Evolutionary conservation across 1,284 basidiomycete species (phyloP), one percentile per base, ranked within the genome.

Genomic region (Neonothopanus nambi): DNA sequence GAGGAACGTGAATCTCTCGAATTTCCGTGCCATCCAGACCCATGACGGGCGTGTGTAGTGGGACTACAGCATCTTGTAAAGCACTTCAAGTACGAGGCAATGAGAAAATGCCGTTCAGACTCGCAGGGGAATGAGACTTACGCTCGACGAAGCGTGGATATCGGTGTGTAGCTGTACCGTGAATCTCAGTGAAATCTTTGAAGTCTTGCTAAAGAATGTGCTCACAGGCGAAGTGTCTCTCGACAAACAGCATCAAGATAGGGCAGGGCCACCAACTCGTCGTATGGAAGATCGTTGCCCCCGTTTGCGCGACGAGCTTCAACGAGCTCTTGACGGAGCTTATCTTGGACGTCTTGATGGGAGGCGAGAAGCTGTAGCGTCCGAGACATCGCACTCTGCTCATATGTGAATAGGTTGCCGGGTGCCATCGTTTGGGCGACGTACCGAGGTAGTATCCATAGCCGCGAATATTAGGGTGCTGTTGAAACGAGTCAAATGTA

Each of bases 141-240:
- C 49, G 37, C 30, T 9, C 49, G 39, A 17, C 15, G 8, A 11
- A 44, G 21, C 11, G 21, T 43, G 3, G 40, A 13, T 4, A 51
- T 3, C 71, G 69, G 1, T 70, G 70, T 4, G 73, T 76, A 52
- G 72, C 75, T 50, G 64, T 49, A 67, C 72, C 41, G 67, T 69
- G 57, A 75, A 70, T 20, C 73, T 65, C 2, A 77, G 28, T 15
- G 8, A 23, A 42, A 13, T 18, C 57, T 8, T 68, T 30, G 70
- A 74, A 28, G 24, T 11, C 9, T 12, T 21, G 9, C 15, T 8
- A 17, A 17, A 21, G 30, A 6, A 44, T 43, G 12, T 7, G 54
- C 66, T 48, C 38, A 68, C 63, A 72, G 48, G 38, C 71, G 58
- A 20, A 72, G 53, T 2, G 71, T 71, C 51, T 72, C 70, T 11